Evolutionary conservation across 2,329 filamentous ascomycete genomes (phyloP).

Genomic region (Stenocarpella maydis): DNA sequence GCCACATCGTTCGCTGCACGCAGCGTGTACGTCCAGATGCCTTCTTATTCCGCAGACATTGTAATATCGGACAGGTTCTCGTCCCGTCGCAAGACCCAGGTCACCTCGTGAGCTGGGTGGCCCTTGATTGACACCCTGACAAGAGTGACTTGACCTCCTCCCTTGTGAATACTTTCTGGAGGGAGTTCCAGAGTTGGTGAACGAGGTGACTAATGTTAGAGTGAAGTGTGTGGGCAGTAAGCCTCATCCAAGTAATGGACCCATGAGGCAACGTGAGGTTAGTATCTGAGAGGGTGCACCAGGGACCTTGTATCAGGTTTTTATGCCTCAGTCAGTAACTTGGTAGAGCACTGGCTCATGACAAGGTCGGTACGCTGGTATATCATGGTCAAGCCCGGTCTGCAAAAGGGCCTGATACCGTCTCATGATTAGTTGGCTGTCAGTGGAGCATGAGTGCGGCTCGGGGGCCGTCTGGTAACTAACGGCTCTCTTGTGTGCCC

Average conservation of each 20-base stretch:
- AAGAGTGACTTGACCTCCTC: background rate
- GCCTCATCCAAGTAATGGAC: no score
- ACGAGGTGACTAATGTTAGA: no score
- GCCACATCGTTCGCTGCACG: background rate
- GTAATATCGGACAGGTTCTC: conserved; percentile 50
- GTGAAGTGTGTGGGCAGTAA: no score
- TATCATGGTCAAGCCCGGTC: background rate
- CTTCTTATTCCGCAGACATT: conserved; percentile 56
- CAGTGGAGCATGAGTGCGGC: background rate
- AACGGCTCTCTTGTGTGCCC: background rate
- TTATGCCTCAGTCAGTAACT: no score
- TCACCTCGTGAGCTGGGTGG: conserved; percentile 44
- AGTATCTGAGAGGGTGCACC: no score
- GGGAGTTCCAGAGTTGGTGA: no score
- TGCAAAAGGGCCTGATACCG: background rate
- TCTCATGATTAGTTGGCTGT: background rate
- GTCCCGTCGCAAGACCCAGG: conserved; percentile 46
- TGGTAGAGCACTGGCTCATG: background rate
- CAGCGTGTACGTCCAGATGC: conserved; percentile 47
- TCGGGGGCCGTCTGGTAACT: background rate
- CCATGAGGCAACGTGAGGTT: no score
- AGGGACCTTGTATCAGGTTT: no score
- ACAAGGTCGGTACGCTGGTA: background rate
- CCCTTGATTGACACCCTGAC: conserved; percentile 44
- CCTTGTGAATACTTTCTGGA: conserved; percentile 38